phyloP scores from a whole-genome alignment of 2,329 filamentous ascomycete genomes.

The Epichloe bromicola region DNA sequence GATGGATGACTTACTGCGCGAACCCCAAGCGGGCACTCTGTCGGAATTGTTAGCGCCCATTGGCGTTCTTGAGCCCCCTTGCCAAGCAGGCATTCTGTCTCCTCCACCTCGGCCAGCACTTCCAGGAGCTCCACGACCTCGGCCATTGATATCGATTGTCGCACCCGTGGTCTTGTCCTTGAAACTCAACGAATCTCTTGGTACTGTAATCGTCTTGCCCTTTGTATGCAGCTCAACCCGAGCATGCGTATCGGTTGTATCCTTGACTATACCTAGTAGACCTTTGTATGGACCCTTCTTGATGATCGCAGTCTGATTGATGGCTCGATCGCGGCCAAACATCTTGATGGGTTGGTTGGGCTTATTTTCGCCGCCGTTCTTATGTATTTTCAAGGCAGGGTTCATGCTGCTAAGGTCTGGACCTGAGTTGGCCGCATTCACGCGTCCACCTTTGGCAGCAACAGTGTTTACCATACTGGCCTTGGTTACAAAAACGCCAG shows the following conservation, averaged over 20 bases:
- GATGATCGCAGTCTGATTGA: constrained; percentile 86
- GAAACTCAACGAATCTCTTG: constrained; percentile 69
- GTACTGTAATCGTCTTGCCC: constrained; percentile 77
- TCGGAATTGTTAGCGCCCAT: constrained; percentile 46
- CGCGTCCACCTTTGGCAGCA: constrained; percentile 82
- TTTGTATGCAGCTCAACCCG: constrained; percentile 91
- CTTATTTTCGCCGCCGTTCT: constrained; percentile 38
- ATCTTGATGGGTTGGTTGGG: constrained; percentile 53
- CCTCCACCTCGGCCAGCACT: constrained; percentile 33
- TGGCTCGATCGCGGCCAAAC: constrained; percentile 67
- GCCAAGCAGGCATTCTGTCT: constrained; percentile 41
- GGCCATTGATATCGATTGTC: constrained; percentile 55
- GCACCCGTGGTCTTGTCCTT: constrained; percentile 74
- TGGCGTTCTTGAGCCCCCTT: constrained; percentile 55
- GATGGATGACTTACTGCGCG: constrained; percentile 43
- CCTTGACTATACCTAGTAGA: constrained; percentile 86
- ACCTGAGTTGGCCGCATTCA: constrained; percentile 45
- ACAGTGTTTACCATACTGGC: constrained; percentile 78
- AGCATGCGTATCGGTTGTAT: constrained; percentile 74
- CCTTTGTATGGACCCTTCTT: constrained; percentile 84
- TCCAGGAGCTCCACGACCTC: constrained; percentile 32
- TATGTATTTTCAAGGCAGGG: constrained; percentile 66
- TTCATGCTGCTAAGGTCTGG: constrained; percentile 88
- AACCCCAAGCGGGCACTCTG: constrained; percentile 66
- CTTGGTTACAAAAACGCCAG: constrained; percentile 77